Base-by-base conservation (phyloP, 2,329 filamentous ascomycete species). In the Colletotrichum cordylinicola region DNA sequence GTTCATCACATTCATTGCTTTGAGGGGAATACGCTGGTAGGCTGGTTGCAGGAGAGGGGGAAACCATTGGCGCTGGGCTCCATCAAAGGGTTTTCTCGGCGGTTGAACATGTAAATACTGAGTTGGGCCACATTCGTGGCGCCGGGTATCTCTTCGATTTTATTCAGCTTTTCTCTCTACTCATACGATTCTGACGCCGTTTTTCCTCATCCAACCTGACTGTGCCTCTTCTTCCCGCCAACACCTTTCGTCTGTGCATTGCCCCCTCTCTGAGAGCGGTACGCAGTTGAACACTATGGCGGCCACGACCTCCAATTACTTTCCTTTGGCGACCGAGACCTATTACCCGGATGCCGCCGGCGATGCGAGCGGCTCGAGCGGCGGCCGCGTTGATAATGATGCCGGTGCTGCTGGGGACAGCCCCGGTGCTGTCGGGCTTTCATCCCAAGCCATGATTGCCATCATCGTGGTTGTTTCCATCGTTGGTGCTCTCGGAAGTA, bases 401-500 rank as follows among this genome's bases (percentile, higher is more conserved):
- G 90, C 88, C 18, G 95, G 94, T 29, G 94, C 94, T 18, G 90
- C 91, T 48, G 94, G 95, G 21, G 84, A 88, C 18, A 90, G 89
- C 76, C 88, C 88, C 27, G 90, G 91, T 8, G 91, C 89, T 18
- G 89, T 94, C 78, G 87, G 87, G 48, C 85, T 97, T 27, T 95
- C 93, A 3, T 91, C 88, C 48, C 93, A 93, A 24, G 94, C 90
- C 16, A 87, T 96, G 80, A 89, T 95, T 74, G 94, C 94, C 64
- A 95, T 97, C 79, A 92, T 95, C 72, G 88, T 94, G 15, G 90
- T 95, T 5, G 94, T 95, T 7, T 91, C 91, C 12, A 82, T 90
- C 15, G 91, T 95, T 10, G 89, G 92, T 43, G 86, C 96, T 21
- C 85, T 94, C 74, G 94, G 94, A 83, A 91, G 94, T 96, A 87